Evolutionary conservation across 2,329 filamentous ascomycete species (phyloP).

Genomic region (Paecilomyces fulvus): DNA sequence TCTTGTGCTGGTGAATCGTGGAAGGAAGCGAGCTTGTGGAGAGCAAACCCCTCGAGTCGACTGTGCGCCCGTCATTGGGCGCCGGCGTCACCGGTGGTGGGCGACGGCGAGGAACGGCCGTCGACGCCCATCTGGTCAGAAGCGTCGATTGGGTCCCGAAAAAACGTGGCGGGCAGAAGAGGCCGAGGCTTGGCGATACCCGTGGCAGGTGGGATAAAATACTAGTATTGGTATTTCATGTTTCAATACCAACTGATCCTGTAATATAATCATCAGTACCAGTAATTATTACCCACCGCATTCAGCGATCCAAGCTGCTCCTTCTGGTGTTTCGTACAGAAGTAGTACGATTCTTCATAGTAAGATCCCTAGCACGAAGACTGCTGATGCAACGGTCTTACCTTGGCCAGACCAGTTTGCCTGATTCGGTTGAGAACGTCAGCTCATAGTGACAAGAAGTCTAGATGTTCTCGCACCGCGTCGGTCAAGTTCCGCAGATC

Average conservation of each 20-base stretch:
- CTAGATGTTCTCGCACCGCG: not conserved
- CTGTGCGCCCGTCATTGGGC: not conserved
- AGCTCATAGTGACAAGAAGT: not conserved
- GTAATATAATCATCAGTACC: not conserved
- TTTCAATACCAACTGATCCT: not conserved
- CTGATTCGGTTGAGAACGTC: not conserved
- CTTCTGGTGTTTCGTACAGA: too few relatives aligned
- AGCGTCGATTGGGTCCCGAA: conserved; percentile 2
- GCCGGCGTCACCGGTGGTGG: not conserved
- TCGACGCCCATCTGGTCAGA: not conserved
- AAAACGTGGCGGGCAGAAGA: conserved; percentile 2
- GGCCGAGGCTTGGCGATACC: not conserved
- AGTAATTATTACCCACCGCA: not conserved
- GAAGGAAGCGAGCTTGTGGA: not conserved
- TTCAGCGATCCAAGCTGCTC: too few relatives aligned
- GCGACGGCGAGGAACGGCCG: not conserved
- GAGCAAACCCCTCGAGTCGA: not conserved
- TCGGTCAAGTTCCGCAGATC: conserved; percentile 1
- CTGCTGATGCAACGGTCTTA: not conserved
- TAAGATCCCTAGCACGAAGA: not conserved
- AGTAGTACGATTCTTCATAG: too few relatives aligned
- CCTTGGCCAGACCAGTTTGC: not conserved
- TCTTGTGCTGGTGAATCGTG: not conserved
- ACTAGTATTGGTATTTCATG: not conserved
- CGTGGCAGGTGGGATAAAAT: not conserved